Evolutionary conservation across 345 rosid genomes (phyloP).

Genomic region (Litchi chinensis): DNA sequence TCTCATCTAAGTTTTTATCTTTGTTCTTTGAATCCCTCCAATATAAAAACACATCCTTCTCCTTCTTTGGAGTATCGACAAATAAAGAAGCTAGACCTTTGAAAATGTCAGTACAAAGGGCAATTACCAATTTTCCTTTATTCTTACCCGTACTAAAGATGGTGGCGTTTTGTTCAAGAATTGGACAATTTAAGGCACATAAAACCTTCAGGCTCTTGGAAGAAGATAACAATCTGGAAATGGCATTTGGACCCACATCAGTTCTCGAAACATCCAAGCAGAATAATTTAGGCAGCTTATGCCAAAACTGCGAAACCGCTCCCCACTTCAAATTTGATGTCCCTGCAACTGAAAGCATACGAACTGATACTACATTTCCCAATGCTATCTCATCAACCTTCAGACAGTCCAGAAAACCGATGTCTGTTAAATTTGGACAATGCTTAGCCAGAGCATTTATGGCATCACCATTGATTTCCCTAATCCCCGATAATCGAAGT

Average conservation of each 20-base stretch:
- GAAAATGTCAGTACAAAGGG: slow-evolving; percentile 57
- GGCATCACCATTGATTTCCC: slow-evolving; percentile 70
- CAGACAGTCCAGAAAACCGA: slow-evolving; percentile 76
- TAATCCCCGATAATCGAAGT: slow-evolving; percentile 76
- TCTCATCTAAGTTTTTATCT: slow-evolving; percentile 52
- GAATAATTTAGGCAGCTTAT: slow-evolving; percentile 62
- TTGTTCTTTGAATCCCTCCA: slow-evolving; percentile 54
- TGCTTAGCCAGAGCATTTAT: slow-evolving; percentile 67
- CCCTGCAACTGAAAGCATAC: slow-evolving; percentile 78
- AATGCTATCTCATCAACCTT: slow-evolving; percentile 67
- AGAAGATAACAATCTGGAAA: slow-evolving; percentile 66
- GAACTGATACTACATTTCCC: slow-evolving; percentile 55
- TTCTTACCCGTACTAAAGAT: slow-evolving; percentile 46
- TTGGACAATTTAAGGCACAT: slow-evolving; percentile 72
- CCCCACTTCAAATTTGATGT: slow-evolving; percentile 79
- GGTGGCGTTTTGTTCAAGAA: slow-evolving; percentile 58
- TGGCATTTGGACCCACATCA: slow-evolving; percentile 57
- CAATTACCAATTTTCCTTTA: slow-evolving; percentile 63
- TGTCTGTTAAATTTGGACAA: slow-evolving; percentile 61
- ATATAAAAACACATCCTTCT: slow-evolving; percentile 47
- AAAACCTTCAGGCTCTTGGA: slow-evolving; percentile 69
- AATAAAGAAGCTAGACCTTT: slow-evolving; percentile 63
- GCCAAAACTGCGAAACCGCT: slow-evolving; percentile 61
- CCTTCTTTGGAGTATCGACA: slow-evolving; percentile 49
- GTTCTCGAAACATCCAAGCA: slow-evolving; percentile 87